A percentile compares a stretch with the other conserved stretches of the same genome.
Evolutionary conservation across 148 eudicot species (phyloP).

Genomic region (Chenopodium album): DNA sequence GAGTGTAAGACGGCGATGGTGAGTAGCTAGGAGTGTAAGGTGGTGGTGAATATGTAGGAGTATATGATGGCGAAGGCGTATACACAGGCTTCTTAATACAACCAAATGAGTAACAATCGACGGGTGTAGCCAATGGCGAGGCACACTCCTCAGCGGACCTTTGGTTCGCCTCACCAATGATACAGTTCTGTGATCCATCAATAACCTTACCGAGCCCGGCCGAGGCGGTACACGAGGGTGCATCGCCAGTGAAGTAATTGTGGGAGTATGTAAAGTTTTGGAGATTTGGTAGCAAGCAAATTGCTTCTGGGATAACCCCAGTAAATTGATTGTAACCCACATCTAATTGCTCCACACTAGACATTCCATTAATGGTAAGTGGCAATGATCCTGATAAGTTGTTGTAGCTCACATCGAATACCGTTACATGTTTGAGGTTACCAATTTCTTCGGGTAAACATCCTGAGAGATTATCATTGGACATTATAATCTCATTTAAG

Average conservation of each 20-base stretch:
- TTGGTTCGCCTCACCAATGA: slow-evolving; percentile 43
- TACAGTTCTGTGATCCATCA: slow-evolving; percentile 54
- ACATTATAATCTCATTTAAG: slow-evolving; percentile 59
- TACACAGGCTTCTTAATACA: slow-evolving; percentile 29
- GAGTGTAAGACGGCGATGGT: neutral
- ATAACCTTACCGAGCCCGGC: slow-evolving; percentile 28
- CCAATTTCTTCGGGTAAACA: slow-evolving; percentile 74
- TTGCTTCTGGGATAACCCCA: slow-evolving; percentile 49
- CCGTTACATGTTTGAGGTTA: slow-evolving; percentile 49
- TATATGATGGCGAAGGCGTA: slow-evolving; percentile 28
- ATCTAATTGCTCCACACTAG: slow-evolving; percentile 62
- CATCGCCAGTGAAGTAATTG: slow-evolving; percentile 68
- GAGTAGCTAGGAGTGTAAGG: neutral
- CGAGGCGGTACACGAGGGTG: slow-evolving; percentile 47
- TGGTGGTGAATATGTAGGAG: slow-evolving; percentile 19
- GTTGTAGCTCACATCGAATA: slow-evolving; percentile 85
- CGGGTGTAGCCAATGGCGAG: slow-evolving; percentile 46
- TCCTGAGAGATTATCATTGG: slow-evolving; percentile 75
- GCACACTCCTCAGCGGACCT: slow-evolving; percentile 51
- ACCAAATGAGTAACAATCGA: slow-evolving; percentile 48
- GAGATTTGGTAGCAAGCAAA: slow-evolving; percentile 57
- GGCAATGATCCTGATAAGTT: slow-evolving; percentile 59
- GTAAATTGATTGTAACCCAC: slow-evolving; percentile 76
- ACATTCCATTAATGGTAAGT: slow-evolving; percentile 37
- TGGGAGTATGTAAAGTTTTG: slow-evolving; percentile 70